These are phyloP conservation scores for Picea mariana DNA, from an alignment of 83 land plant genomes.

Conservation along the genomic window DNA sequence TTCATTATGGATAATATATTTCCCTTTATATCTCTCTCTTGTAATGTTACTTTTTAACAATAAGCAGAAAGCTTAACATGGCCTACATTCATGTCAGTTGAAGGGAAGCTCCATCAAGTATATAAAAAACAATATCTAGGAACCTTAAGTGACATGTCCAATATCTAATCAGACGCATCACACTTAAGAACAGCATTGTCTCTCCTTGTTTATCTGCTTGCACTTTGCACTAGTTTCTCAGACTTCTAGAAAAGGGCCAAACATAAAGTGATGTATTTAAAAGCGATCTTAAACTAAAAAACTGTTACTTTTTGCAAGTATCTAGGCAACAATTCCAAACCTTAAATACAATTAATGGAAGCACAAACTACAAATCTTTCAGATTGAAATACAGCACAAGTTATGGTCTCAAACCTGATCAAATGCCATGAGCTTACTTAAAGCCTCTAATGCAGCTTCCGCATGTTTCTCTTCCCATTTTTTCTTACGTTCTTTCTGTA, in stretches of 20 bases:
- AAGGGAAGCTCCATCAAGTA: too few relatives aligned
- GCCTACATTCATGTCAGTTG: too few relatives aligned
- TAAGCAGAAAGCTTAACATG: too few relatives aligned
- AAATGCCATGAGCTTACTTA: conserved; percentile 73
- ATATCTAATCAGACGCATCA: too few relatives aligned
- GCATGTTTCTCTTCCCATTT: conserved; percentile 89
- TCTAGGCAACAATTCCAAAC: background rate
- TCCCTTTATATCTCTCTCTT: too few relatives aligned
- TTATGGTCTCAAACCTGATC: conserved; percentile 59
- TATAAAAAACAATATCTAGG: too few relatives aligned
- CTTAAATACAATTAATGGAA: background rate
- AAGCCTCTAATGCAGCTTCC: conserved; percentile 75
- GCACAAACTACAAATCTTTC: background rate
- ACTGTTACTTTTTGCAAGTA: background rate
- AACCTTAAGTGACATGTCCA: too few relatives aligned
- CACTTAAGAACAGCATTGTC: background rate
- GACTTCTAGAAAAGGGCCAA: background rate
- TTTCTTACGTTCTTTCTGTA: conserved; percentile 90
- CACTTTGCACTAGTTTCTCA: background rate
- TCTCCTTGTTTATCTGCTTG: background rate
- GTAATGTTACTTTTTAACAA: too few relatives aligned
- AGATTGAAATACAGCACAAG: background rate
- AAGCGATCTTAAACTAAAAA: background rate
- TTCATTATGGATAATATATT: too few relatives aligned
- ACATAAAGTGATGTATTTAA: background rate